Evolutionary conservation across 1,284 basidiomycete genomes (phyloP), one percentile per base, ranked within the genome.

Genomic region (Trichosporon coremiiforme): DNA sequence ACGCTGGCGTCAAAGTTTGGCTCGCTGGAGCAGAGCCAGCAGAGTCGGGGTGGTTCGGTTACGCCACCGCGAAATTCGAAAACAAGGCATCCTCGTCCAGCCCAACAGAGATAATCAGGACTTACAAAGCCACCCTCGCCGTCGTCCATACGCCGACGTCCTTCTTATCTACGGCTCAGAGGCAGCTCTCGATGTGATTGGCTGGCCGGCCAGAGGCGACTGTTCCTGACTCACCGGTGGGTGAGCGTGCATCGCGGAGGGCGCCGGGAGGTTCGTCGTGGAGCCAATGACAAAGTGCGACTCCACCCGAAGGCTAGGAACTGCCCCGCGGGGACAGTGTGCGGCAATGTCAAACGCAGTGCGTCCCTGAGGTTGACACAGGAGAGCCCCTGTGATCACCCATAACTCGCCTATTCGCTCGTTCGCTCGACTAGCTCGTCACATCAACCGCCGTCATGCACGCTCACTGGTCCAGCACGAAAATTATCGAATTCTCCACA

Each of bases 1-100:
- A 20, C 20, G 45, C 45, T 9, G 9, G 45, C 13, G 50, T 9
- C 20, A 53, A 53, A 53, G 50, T 53, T 53, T 53, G 50, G 50
- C 47, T 50, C n/a, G 20, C 17, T 17, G 50, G 50, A 12, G 25
- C 25, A 25, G 3, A 25, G 25, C 25, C 25, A 25, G 25, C 17
- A 10, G 20, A 8, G 50, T 53, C 50, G 50, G 50, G 50, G 50
- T 53, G 7, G 20, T 53, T 53, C 50, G 50, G 50, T 53, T 53
- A 25, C 50, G 50, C 50, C 50, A 53, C 50, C 50, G 50, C 50
- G 50, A 53, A 53, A 53, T 53, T 53, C 50, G 50, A 53, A 53
- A 53, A 53, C 50, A 53, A 47, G 20, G 50, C 50, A 22, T 53
- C 20, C 17, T 20, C 47, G n/a, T n/a, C 6, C 47, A 20, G 20